Percentiles rank a stretch among this genome's conserved stretches.
These are phyloP conservation scores for Globisporangium heterothallicum DNA, from an alignment of 352 stramenopile species.

Conservation along the genomic window DNA sequence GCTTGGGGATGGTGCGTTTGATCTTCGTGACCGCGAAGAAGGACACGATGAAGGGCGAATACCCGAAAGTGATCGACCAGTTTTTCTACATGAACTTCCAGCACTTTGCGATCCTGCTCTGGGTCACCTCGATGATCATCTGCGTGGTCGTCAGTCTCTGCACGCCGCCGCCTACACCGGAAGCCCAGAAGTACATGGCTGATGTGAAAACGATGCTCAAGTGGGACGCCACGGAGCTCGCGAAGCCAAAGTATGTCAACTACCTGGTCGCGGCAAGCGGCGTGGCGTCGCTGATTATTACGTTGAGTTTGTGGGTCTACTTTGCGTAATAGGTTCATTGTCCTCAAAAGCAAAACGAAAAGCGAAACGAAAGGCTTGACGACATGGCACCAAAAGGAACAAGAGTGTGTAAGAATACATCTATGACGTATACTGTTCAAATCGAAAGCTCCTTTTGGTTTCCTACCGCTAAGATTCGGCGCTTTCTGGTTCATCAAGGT, in stretches of 20 bases:
- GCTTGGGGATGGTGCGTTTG: conserved; percentile 38
- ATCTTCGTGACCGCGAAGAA: conserved; percentile 58
- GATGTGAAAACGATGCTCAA: conserved; percentile 46
- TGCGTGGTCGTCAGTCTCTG: conserved; percentile 48
- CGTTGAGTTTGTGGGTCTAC: conserved; percentile 53
- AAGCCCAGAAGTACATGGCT: conserved; percentile 47
- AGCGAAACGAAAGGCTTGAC: too few species aligned
- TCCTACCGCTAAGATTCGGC: too few species aligned
- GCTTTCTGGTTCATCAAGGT: too few species aligned
- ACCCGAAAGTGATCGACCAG: conserved; percentile 32
- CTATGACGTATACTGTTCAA: too few species aligned
- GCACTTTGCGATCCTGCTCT: conserved; percentile 58
- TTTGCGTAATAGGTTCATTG: conserved; percentile 32
- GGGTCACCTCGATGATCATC: conserved; percentile 37
- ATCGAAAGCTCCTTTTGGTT: too few species aligned
- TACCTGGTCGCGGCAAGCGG: conserved; percentile 30
- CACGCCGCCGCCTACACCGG: conserved; percentile 29
- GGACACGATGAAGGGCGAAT: conserved; percentile 31
- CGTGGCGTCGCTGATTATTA: conserved; percentile 36
- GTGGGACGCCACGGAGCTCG: conserved; percentile 39
- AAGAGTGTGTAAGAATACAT: too few species aligned
- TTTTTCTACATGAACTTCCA: conserved; percentile 77
- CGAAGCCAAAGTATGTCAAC: conserved; percentile 48
- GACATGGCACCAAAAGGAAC: too few species aligned
- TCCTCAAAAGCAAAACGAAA: too few species aligned